Evolutionary conservation across 352 stramenopile genomes (phyloP).

Genomic region (Phytopythium chamaehyphon): DNA sequence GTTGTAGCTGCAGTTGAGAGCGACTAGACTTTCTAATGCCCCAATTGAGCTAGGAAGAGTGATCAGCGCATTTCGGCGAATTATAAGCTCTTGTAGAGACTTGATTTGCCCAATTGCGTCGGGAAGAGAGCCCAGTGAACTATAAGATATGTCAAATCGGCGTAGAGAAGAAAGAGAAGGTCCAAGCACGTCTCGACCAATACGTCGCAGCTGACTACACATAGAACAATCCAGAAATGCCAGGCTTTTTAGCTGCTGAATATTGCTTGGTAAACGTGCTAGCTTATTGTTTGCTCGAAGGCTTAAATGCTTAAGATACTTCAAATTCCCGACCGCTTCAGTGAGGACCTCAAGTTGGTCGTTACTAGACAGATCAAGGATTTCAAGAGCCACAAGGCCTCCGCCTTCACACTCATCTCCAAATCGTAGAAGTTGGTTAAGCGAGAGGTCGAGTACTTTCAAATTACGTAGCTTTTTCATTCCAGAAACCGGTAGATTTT

Average conservation of each 20-base stretch:
- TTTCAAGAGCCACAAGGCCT: conserved; percentile 33
- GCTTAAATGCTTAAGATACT: conserved; percentile 27
- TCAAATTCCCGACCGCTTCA: conserved; percentile 33
- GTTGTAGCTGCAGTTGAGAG: conserved; percentile 36
- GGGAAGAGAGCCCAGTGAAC: conserved; percentile 33
- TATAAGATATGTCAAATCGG: conserved; percentile 40
- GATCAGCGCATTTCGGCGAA: conserved; percentile 31
- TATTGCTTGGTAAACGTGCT: conserved; percentile 33
- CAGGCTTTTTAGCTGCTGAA: conserved; percentile 37
- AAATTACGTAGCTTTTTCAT: conserved; percentile 28
- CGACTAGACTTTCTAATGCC: conserved; percentile 26
- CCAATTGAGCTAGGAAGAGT: conserved; percentile 21
- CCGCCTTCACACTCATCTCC: conserved; percentile 30
- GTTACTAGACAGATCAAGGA: conserved; percentile 55
- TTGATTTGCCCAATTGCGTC: conserved; percentile 31
- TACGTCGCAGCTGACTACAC: conserved; percentile 39
- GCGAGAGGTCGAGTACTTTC: conserved; percentile 41
- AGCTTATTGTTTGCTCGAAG: conserved; percentile 36
- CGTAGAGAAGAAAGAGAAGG: conserved; percentile 22
- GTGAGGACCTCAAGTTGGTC: conserved; percentile 21
- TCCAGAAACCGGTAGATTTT: conserved; percentile 13
- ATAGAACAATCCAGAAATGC: conserved; percentile 33
- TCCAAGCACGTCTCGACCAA: conserved; percentile 49
- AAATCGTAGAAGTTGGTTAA: conserved; percentile 42
- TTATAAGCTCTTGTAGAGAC: conserved; percentile 39